These are phyloP conservation scores for Trypanosoma avium DNA, from an alignment of 208 protist genomes.

Conservation along the genomic window DNA sequence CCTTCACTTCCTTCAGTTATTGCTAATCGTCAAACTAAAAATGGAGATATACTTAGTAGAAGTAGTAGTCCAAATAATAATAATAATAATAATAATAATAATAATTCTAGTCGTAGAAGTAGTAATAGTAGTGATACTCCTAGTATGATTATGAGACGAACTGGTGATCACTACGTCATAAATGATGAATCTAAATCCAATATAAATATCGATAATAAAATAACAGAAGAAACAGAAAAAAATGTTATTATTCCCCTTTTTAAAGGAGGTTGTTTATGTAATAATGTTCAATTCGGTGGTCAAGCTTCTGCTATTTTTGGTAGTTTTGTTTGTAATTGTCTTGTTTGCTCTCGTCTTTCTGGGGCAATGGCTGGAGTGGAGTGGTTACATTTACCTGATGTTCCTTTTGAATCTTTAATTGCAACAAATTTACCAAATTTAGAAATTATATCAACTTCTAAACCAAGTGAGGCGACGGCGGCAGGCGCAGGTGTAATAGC, in stretches of 20 bases:
- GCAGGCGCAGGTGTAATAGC: slow-evolving; percentile 11
- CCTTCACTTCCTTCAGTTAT: background rate
- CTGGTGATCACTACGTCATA: too few species aligned
- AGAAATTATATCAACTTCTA: too few species aligned
- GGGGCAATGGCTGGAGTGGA: slow-evolving; percentile 54
- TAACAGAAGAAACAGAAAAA: background rate
- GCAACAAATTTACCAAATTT: background rate
- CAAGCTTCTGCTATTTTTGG: slow-evolving; percentile 72
- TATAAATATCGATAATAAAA: background rate
- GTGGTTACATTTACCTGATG: slow-evolving; percentile 77
- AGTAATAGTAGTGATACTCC: too few species aligned
- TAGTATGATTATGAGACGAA: too few species aligned
- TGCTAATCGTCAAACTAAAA: background rate
- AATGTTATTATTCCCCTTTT: slow-evolving; percentile 33
- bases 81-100: too few species aligned
- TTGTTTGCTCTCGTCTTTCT: slow-evolving; percentile 49
- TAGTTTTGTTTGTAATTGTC: slow-evolving; percentile 71
- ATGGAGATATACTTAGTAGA: background rate
- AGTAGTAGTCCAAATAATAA: too few species aligned
- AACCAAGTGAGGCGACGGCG: background rate
- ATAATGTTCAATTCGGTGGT: slow-evolving; percentile 27
- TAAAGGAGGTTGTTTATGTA: slow-evolving; percentile 60
- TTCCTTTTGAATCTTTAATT: slow-evolving; percentile 21
- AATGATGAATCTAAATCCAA: too few species aligned
- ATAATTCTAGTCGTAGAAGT: too few species aligned